A percentile compares a stretch with the other conserved stretches of the same genome.
phyloP scores from a whole-genome alignment of 2,329 filamentous ascomycete genomes.

The Aspergillus felis region DNA sequence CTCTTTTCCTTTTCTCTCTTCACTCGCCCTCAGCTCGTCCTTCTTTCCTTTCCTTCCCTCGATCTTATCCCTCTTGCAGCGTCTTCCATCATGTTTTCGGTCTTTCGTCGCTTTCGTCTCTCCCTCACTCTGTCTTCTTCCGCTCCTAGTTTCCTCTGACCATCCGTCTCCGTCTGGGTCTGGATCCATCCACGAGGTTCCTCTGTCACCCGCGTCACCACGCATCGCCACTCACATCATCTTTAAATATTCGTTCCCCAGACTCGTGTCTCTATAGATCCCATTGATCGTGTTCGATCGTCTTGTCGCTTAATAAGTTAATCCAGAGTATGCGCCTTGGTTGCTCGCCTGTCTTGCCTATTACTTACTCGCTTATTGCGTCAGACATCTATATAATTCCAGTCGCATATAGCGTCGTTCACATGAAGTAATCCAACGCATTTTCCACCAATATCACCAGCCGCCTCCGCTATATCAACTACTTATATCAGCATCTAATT shows the following conservation, averaged over 20 bases:
- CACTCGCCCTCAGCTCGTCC: not conserved
- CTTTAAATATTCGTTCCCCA: not conserved
- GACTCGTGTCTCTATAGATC: not conserved
- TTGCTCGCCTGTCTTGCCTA: not conserved
- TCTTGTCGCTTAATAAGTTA: not conserved
- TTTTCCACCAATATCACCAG: not conserved
- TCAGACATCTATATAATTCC: not conserved
- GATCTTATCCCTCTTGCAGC: conserved; percentile 3
- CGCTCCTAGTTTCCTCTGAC: not conserved
- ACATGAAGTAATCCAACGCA: no score
- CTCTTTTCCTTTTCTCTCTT: conserved; percentile 7
- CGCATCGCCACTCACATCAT: not conserved
- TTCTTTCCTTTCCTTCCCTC: conserved; percentile 4
- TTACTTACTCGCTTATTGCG: not conserved
- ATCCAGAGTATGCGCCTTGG: not conserved
- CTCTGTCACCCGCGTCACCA: not conserved
- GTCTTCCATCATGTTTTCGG: not conserved
- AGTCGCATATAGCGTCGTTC: not conserved
- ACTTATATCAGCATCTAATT: not conserved
- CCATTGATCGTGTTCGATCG: not conserved
- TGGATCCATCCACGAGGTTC: not conserved
- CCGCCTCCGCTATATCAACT: not conserved
- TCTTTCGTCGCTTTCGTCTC: not conserved
- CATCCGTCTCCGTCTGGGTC: not conserved
- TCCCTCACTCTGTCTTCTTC: not conserved